A percentile compares a stretch with the other conserved stretches of the same genome.
These are phyloP conservation scores for Aspergillus candidus DNA, from an alignment of 2,329 filamentous ascomycete species.

Conservation along the genomic window DNA sequence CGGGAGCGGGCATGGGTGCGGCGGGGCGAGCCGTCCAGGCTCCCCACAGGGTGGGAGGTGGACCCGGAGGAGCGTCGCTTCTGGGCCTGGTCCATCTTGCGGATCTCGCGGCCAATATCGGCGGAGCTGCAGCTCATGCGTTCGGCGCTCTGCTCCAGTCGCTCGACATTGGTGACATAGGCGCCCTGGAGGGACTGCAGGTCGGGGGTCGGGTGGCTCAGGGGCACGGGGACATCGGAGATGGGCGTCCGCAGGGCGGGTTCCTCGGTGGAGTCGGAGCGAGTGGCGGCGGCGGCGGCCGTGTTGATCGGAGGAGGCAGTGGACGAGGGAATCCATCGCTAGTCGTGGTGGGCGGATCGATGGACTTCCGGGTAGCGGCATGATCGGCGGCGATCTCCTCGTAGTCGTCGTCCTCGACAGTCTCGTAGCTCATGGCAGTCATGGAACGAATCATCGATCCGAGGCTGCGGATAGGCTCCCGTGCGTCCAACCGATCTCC, in stretches of 20 bases:
- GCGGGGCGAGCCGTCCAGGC: constrained; percentile 37
- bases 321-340: constrained; percentile 9
- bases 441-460: constrained; percentile 35
- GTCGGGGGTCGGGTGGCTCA: constrained; percentile 45
- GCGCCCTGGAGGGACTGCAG: constrained; percentile 47
- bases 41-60: constrained; percentile 38
- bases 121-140: constrained; percentile 41
- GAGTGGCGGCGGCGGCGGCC: constrained; percentile 8
- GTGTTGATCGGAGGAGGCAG: constrained; percentile 25
- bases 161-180: constrained; percentile 45
- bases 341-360: constrained; percentile 6
- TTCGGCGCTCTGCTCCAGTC: constrained; percentile 45
- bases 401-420: constrained; percentile 44
- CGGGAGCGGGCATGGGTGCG: constrained; percentile 34
- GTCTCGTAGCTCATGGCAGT: constrained; percentile 39
- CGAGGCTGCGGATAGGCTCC: constrained; percentile 17
- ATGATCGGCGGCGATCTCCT: constrained; percentile 27
- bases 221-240: constrained; percentile 37
- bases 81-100: constrained; percentile 42
- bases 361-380: constrained; percentile 17
- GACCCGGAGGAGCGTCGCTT: constrained; percentile 39
- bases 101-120: constrained; percentile 42
- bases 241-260: constrained; percentile 34
- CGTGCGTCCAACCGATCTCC: constrained; percentile 1
- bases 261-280: constrained; percentile 20